Evolutionary conservation across 2,329 filamentous ascomycete genomes (phyloP).

Genomic region (Monilinia fructigena): DNA sequence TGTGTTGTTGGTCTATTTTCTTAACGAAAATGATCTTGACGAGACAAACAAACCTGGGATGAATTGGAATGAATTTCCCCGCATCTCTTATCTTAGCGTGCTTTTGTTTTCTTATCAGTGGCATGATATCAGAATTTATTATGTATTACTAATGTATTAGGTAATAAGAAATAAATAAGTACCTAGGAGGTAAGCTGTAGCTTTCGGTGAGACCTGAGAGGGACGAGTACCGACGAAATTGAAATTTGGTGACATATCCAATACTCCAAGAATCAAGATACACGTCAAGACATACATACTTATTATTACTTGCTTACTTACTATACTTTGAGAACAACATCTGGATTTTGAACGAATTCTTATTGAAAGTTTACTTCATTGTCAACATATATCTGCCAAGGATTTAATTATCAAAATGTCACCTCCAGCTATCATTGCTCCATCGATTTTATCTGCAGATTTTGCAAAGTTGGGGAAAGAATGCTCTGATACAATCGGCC

Average conservation of each 20-base stretch:
- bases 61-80: constrained; percentile 2
- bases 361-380: background rate
- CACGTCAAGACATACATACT: no score
- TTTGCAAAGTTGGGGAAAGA: constrained; percentile 85
- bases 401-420: constrained; percentile 58
- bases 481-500: constrained; percentile 79
- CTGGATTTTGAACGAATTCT: background rate
- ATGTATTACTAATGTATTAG: background rate
- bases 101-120: background rate
- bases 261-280: no score
- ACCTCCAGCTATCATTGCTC: constrained; percentile 89
- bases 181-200: background rate
- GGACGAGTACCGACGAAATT: background rate
- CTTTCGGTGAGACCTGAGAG: background rate
- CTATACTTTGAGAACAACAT: background rate
- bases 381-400: constrained; percentile 11
- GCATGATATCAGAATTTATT: background rate
- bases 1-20: background rate
- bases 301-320: background rate
- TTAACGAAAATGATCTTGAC: no score
- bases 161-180: background rate
- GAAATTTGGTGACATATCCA: background rate
- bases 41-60: background rate
- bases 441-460: constrained; percentile 96
- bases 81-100: constrained; percentile 20